These are phyloP conservation scores for Macrophomina pseudophaseolina DNA, from an alignment of 2,329 filamentous ascomycete genomes.

Conservation along the genomic window DNA sequence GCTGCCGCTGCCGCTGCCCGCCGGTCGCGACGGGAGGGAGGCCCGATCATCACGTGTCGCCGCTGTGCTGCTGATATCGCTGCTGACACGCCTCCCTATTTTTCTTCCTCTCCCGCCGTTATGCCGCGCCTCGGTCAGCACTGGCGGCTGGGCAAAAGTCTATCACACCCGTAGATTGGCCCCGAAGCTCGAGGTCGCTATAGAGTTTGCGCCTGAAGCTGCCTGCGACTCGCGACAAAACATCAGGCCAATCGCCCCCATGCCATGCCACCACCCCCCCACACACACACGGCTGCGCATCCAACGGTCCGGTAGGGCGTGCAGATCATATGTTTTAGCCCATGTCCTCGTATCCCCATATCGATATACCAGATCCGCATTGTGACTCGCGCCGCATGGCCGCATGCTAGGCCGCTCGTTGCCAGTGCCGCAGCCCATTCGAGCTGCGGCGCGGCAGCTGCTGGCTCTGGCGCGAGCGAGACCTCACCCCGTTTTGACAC, in stretches of 20 bases:
- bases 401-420: not conserved
- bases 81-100: conserved; percentile 10
- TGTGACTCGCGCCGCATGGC: not conserved
- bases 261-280: not conserved
- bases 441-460: not conserved
- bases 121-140: conserved; percentile 9
- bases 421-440: not conserved
- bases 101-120: not conserved
- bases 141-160: not conserved
- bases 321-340: conserved; percentile 13
- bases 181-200: not conserved
- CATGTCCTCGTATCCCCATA: conserved; percentile 14
- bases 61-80: not conserved
- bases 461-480: not conserved
- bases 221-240: conserved; percentile 13
- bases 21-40: not conserved
- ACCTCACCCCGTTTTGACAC: not conserved
- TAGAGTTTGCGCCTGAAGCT: conserved; percentile 9
- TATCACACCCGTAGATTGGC: not conserved
- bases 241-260: conserved; percentile 1
- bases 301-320: conserved; percentile 23
- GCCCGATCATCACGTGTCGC: conserved; percentile 8
- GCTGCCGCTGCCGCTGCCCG: not conserved
- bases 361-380: not conserved
- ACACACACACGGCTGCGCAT: not conserved